Base-by-base conservation (phyloP, 495 filamentous ascomycete genomes). In the Venustampulla echinocandica region DNA sequence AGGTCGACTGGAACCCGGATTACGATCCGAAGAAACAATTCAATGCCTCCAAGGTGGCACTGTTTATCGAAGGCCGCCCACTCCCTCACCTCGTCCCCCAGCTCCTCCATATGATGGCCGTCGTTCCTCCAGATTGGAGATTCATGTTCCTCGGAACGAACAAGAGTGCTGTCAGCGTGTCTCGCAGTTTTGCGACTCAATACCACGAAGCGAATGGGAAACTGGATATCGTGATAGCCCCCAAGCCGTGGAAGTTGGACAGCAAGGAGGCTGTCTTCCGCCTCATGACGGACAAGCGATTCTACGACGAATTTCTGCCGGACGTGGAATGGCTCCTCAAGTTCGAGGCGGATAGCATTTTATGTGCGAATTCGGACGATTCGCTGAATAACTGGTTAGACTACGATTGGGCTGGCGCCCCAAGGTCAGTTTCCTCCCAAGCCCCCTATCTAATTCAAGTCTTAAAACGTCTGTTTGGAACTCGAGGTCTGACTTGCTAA, bases 71-170 rank as follows among this genome's bases (percentile, higher is more conserved):
- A 52, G 58, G 59, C 15, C 66, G 71, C 15, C 64, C 66, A 0
- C 50, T 70, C 10, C 57, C 69, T 3, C 63, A 65, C 48, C 59
- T 74, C 4, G 64, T 67, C 1, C 69, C 71, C 1, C 63, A 63
- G 21, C 56, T 74, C 11, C 60, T 73, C 1, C 68, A 73, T 52
- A 70, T 74, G 65, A 70, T 70, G 10, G 57, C 64, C 0, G 68
- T 73, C 17, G 68, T 73, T 0, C 71, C 71, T 9, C 62, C 68
- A 7, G 70, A 73, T 52, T 74, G 71, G 71, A 62, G 67, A 19
- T 74, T 75, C 50, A 35, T 70, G 32, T 73, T 73, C 49, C 60
- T 73, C 44, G 71, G 70, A 20, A 64, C 67, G 3, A 54, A 63
- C 15, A 44, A 63, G 37, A 70, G 66, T 36, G 61, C 69, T 0